A percentile compares a stretch with the other conserved stretches of the same genome.
These are phyloP conservation scores for Tephrocybe sp. DNA, from an alignment of 768 basidiomycete species.

Conservation along the genomic window DNA sequence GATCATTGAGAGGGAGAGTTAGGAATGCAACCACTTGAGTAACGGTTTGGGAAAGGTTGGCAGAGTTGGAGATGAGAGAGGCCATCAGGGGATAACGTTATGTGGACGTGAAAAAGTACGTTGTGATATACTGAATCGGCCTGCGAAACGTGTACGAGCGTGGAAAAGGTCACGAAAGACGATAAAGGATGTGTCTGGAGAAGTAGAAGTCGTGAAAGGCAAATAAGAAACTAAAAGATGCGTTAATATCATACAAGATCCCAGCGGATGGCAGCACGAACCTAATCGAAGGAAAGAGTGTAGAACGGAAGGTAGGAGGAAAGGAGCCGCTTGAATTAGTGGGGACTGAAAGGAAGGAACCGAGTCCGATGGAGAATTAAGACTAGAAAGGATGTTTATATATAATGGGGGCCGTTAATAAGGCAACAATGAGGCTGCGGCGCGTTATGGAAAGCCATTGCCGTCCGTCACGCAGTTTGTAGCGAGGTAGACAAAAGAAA, in stretches of 20 bases:
- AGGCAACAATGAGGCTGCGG: constrained; percentile 10
- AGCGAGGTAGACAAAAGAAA: constrained; percentile 14
- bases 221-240: too few species aligned
- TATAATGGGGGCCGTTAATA: constrained; percentile 4
- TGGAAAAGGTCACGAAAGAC: constrained; percentile 31
- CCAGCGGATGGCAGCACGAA: too few species aligned
- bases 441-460: constrained; percentile 2
- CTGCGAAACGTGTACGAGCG: constrained; percentile 52
- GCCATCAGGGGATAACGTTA: constrained; percentile 36
- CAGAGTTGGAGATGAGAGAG: constrained; percentile 30
- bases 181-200: background rate
- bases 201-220: constrained; percentile 22
- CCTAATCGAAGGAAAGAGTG: background rate
- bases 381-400: constrained; percentile 13
- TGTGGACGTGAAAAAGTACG: constrained; percentile 15
- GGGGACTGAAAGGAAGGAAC: constrained; percentile 27
- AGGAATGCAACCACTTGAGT: constrained; percentile 75
- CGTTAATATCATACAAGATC: too few species aligned
- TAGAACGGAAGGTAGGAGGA: constrained; percentile 5
- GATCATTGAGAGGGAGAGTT: constrained; percentile 57
- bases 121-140: constrained; percentile 46
- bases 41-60: constrained; percentile 64
- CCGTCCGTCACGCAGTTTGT: background rate
- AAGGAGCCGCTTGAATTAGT: constrained; percentile 10
- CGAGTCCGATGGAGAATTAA: constrained; percentile 24